Base-by-base conservation (phyloP, 164 flowering plant genomes). In the Houttuynia cordata region DNA sequence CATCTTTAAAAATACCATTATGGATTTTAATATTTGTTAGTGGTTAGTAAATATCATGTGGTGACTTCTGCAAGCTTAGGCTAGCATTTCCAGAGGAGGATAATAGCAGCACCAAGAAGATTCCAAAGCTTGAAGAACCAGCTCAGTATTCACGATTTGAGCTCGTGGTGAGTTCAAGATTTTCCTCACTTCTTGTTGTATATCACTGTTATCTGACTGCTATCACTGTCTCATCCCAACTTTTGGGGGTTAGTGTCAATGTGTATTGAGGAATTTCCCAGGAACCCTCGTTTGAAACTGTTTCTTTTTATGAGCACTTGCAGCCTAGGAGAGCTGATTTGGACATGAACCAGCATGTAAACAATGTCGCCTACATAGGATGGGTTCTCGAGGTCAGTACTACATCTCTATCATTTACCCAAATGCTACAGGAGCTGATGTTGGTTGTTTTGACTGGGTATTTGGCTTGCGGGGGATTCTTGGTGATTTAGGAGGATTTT, bases 291-390 rank as follows among this genome's bases (percentile, higher is more conserved):
- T 30, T 30, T 30, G 4, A 30, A 30, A 45, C 13, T 45, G 17
- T 2, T 45, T 45, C 17, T 45, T 45, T 12, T 4, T 17, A 45
- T 45, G 49, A 14, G 17, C 55, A 61, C 52, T 62, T 76, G 78
- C 88, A 93, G 97, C 95, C 99, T 49, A 74, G 97, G 71, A 79
- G 99, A 83, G 91, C 84, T 68, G 99, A 90, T 73, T 78, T 93
- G 70, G 99, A 90, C 82, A 91, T 91, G 92, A 93, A 90, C 68
- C 92, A 84, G 78, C 99, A 93, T 69, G 97, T 90, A 24, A 90
- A 93, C 78, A 93, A 93, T 67, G 99, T 94, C 45, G 71, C 97
- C 45, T 94, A 94, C 67, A 87, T 94, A 60, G 99, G 95, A 74
- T 94, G 99, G 99, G 83, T 91, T 59, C 82, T 94, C 22, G 99